Evolutionary conservation across 768 basidiomycete genomes (phyloP).

Genomic region (Lactarius indigo): DNA sequence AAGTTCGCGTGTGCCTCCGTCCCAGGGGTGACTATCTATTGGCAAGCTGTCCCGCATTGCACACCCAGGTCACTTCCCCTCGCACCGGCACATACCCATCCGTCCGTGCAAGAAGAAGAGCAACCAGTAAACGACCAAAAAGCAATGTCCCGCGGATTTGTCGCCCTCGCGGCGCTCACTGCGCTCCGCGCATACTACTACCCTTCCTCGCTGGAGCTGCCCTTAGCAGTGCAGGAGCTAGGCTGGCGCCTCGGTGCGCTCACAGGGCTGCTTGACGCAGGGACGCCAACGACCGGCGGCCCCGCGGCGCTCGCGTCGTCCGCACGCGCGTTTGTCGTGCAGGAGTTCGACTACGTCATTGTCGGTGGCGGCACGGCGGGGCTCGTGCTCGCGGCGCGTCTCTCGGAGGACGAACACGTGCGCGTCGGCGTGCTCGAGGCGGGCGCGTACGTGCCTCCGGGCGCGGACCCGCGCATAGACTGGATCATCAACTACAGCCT

Average conservation of each 20-base stretch:
- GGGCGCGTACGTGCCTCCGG: constrained; percentile 26
- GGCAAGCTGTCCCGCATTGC: background rate
- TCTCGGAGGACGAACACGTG: constrained; percentile 26
- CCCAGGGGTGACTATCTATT: background rate
- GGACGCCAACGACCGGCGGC: background rate
- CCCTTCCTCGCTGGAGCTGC: background rate
- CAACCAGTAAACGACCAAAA: background rate
- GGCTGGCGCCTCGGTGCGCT: background rate
- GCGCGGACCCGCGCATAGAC: constrained; percentile 20
- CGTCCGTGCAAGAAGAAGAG: background rate
- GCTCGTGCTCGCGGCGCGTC: constrained; percentile 32
- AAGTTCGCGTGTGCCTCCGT: background rate
- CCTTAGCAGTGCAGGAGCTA: background rate
- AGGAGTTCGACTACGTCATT: constrained; percentile 22
- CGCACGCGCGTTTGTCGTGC: constrained; percentile 11
- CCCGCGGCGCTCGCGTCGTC: constrained; percentile 14
- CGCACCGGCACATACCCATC: background rate
- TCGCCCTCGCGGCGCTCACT: constrained; percentile 1
- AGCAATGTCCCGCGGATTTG: constrained; percentile 6
- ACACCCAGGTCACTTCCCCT: background rate
- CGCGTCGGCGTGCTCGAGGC: constrained; percentile 33
- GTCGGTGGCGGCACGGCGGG: constrained; percentile 30
- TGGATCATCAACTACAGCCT: constrained; percentile 18
- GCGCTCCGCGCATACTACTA: constrained; percentile 15
- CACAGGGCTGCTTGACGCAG: background rate